These are phyloP conservation scores for Russula olivacea DNA, from an alignment of 768 basidiomycete genomes.

Conservation along the genomic window DNA sequence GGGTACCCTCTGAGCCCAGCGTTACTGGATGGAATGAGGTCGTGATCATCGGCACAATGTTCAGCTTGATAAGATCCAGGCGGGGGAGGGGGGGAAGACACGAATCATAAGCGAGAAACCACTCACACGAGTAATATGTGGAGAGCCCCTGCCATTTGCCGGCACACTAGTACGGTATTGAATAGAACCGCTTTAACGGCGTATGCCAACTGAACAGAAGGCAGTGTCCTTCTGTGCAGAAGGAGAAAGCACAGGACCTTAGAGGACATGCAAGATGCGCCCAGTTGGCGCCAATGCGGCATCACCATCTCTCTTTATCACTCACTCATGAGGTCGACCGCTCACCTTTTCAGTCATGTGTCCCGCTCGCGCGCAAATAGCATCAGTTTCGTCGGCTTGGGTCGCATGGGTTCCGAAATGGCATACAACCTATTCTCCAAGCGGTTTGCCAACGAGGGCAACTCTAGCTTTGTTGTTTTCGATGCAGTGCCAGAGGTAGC, in stretches of 20 bases:
- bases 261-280: too few species aligned
- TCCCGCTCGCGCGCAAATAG: slow-evolving; percentile 33
- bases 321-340: slow-evolving; percentile 46
- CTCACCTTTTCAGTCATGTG: slow-evolving; percentile 34
- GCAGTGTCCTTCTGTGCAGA: background rate
- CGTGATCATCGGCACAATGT: background rate
- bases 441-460: slow-evolving; percentile 46
- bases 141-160: background rate
- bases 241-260: background rate
- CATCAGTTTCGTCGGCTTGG: slow-evolving; percentile 80
- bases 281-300: background rate
- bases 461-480: slow-evolving; percentile 66
- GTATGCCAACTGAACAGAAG: background rate
- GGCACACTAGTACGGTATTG: background rate
- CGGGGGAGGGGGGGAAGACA: background rate
- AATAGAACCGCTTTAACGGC: too few species aligned
- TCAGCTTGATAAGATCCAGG: background rate
- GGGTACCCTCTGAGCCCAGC: background rate
- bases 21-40: background rate
- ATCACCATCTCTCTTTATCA: background rate
- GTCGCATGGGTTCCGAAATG: slow-evolving; percentile 88
- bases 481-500: slow-evolving; percentile 63
- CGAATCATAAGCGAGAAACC: background rate
- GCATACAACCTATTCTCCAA: slow-evolving; percentile 78
- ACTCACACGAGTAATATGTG: background rate